Base-by-base conservation (phyloP, 192 early-diverging fungal species). In the Ambispora gerdemannii region DNA sequence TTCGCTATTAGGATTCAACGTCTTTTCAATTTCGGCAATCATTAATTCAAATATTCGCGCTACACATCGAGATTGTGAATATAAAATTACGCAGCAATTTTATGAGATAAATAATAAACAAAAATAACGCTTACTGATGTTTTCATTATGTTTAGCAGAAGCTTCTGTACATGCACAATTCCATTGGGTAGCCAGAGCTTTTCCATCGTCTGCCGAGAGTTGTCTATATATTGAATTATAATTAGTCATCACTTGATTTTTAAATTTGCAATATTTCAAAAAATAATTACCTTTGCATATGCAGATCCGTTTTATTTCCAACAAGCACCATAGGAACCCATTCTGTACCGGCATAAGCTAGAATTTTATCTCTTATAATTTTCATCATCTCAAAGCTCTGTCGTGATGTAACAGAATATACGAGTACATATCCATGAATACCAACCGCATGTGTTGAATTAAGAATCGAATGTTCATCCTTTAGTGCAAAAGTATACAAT, bases 401-500 rank as follows among this genome's bases (percentile, higher is more conserved):
- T 38, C 87, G 80, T 50, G 89, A 91, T 28, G 89, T 86, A 31
- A 99, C 89, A 1, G 95, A 97, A 75, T 97, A 99, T 25, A 91
- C 92, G 33, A 99, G 83, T 49, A 99, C 88, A 75, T 95, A 99
- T 7, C 93, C 97, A 77, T 99, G 94, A 47, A 94, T 91, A 20
- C 93, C 89, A 1, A 95, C 84, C 0, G 90, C 90, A 75, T 95
- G 93, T 36, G 90, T 89, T n/a, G 90, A 86, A 64, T 93, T 95
- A 62, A 98, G 78, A 53, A 96, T 89, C 36, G 97, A 96, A 59
- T 89, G 93, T 80, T 98, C 97, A 78, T 98, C 92, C 88, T 92
- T 50, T 72, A n/a, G n/a, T n/a, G n/a, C n/a, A n/a, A n/a, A n/a
- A n/a, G n/a, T n/a, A n/a, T n/a, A n/a, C n/a, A n/a, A n/a, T n/a